These are phyloP conservation scores for Nakaseomyces sp. DNA, from an alignment of 1,139 yeast species.

Conservation along the genomic window DNA sequence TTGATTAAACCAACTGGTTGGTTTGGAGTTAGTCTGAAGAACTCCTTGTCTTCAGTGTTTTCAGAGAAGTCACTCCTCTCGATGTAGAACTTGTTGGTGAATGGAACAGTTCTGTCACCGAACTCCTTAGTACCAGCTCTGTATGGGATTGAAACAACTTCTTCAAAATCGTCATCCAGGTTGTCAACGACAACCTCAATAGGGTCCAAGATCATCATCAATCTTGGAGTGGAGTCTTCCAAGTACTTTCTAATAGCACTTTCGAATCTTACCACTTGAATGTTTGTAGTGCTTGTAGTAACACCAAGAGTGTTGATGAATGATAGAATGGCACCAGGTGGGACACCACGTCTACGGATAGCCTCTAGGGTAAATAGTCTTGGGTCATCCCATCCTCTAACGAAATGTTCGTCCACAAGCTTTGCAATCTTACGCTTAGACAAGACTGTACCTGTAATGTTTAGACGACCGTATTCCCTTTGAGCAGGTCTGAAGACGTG, in stretches of 20 bases:
- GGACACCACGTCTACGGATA: conserved; percentile 93
- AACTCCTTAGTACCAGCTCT: conserved; percentile 71
- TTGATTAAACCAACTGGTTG: conserved; percentile 95
- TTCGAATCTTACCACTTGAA: conserved; percentile 85
- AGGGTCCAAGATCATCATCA: conserved; percentile 90
- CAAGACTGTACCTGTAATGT: conserved; percentile 87
- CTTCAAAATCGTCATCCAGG: conserved; percentile 64
- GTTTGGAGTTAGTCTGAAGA: conserved; percentile 80
- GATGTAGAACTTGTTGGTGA: conserved; percentile 69
- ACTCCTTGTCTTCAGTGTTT: conserved; percentile 46
- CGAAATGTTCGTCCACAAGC: conserved; percentile 70
- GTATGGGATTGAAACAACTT: conserved; percentile 70
- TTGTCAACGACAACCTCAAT: conserved; percentile 76
- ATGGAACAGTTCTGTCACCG: conserved; percentile 71
- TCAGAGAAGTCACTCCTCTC: conserved; percentile 84
- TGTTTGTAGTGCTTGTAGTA: conserved; percentile 85
- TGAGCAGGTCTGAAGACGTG: conserved; percentile 97
- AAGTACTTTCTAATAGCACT: conserved; percentile 77
- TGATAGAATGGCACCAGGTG: conserved; percentile 95
- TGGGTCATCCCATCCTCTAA: conserved; percentile 98
- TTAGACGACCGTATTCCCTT: conserved; percentile 94
- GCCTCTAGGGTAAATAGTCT: conserved; percentile 91
- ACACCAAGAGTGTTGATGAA: conserved; percentile 95
- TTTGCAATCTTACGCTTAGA: conserved; percentile 94
- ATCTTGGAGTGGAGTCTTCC: conserved; percentile 87